Evolutionary conservation across 306 rosid genomes (phyloP), one percentile per base, ranked within the genome.

Genomic region (Medicago ruthenica): DNA sequence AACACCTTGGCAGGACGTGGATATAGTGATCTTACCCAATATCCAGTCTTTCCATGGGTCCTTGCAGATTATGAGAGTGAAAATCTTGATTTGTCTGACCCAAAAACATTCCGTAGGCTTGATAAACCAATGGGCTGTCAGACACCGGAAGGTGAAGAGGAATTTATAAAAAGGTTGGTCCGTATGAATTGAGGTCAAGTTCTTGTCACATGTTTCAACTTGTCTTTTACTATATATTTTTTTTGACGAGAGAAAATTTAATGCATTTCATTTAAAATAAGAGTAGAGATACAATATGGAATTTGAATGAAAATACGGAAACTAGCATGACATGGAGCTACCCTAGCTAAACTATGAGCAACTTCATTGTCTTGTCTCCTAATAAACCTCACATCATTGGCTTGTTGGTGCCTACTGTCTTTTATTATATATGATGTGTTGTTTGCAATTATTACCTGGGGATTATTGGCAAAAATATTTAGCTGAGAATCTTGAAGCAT

Each of bases 1-100:
- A 96, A 96, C 78, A 96, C 99, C 73, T 89, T 92, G 87, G 99
- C 99, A n/a, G 99, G 99, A 50, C 99, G 99, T 62, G 99, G 99
- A 48, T 96, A 96, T 83, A 96, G 97, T 79, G 99, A 96, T 86
- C 98, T 96, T 77, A 96, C 99, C 60, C 99, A 96, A 73, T 96
- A 92, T 83, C 99, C 99, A 47, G 99, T 96, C 75, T 96, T 96
- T 75, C 99, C 99, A 39, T 96, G 99, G 99, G 93, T 92, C 75
- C 96, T 96, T 83, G 89, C 98, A 27, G 97, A 96, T 83, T 96
- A 96, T 83, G 98, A 89, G 63, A 92, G 98, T 87, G 94, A 90
- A 81, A 86, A 80, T 83, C 87, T 96, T 66, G 93, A 96, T 76
- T 78, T 96, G 6, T 78, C 81, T 13, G 21, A 96, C 84, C 92